These are phyloP conservation scores for Colletotrichum karsti DNA, from an alignment of 2,329 filamentous ascomycete species.

Conservation along the genomic window DNA sequence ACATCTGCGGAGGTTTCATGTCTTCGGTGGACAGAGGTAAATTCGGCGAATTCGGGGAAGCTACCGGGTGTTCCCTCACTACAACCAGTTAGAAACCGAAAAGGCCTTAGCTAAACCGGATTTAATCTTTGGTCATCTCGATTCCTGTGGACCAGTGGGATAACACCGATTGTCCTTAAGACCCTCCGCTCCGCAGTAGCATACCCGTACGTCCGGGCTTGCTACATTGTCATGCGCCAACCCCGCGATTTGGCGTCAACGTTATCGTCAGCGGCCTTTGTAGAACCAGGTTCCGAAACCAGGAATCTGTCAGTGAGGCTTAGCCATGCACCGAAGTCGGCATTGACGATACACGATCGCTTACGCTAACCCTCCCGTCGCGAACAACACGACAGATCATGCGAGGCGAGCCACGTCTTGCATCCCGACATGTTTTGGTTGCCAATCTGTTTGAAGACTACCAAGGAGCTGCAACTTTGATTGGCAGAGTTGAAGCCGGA, in stretches of 20 bases:
- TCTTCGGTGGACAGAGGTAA: too few species aligned
- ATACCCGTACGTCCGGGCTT: too few species aligned
- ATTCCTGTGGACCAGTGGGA: background rate
- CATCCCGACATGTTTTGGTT: background rate
- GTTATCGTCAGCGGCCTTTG: too few species aligned
- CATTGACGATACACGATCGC: background rate
- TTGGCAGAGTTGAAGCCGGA: too few species aligned
- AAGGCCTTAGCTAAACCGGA: background rate
- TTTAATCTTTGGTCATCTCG: rapidly evolving
- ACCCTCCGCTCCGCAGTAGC: background rate
- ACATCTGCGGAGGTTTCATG: too few species aligned
- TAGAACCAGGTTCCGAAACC: too few species aligned
- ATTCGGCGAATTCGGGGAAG: background rate
- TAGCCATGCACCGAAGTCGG: background rate
- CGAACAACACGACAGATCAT: background rate
- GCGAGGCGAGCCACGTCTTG: background rate
- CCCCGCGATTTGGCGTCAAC: too few species aligned
- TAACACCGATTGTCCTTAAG: background rate
- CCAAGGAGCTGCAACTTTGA: background rate
- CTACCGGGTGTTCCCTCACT: background rate
- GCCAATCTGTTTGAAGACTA: background rate
- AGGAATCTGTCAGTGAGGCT: background rate
- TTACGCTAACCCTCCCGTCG: background rate
- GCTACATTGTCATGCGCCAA: too few species aligned
- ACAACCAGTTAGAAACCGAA: background rate